Percentiles rank a stretch among this genome's conserved stretches.
phyloP scores from a whole-genome alignment of 768 basidiomycete genomes.

The Rhodotorula paludigena region DNA sequence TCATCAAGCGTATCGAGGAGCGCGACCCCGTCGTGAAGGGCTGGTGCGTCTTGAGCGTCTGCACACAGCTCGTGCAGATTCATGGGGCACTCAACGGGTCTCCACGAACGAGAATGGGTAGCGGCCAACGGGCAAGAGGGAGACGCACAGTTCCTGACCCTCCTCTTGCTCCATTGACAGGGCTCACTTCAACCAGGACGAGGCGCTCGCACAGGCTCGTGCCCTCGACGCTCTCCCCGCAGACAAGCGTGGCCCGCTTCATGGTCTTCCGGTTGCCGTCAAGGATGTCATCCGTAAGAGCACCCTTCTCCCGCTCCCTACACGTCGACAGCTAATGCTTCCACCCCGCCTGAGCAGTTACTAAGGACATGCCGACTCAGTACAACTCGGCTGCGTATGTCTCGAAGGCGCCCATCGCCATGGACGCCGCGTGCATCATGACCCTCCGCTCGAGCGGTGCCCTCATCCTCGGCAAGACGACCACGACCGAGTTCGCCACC shows the following conservation, averaged over 20 bases:
- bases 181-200: constrained; percentile 40
- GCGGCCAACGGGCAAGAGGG: too few relatives aligned
- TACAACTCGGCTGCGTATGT: constrained; percentile 40
- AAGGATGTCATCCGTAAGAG: constrained; percentile 44
- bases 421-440: constrained; percentile 42
- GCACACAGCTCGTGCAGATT: too few relatives aligned
- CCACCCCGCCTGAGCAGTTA: not conserved
- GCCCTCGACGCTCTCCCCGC: constrained; percentile 36
- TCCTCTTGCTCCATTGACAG: not conserved
- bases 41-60: constrained; percentile 20
- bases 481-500: constrained; percentile 45
- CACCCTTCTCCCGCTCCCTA: not conserved
- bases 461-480: constrained; percentile 37
- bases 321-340: too few relatives aligned
- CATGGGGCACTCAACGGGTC: too few relatives aligned
- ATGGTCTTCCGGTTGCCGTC: constrained; percentile 43
- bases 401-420: constrained; percentile 40
- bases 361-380: constrained; percentile 46
- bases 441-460: constrained; percentile 44
- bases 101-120: too few relatives aligned
- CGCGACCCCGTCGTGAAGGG: constrained; percentile 40
- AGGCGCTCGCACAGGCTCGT: constrained; percentile 33
- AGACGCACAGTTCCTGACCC: not conserved
- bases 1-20: constrained; percentile 38
- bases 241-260: constrained; percentile 40